A percentile compares a stretch with the other conserved stretches of the same genome.
Evolutionary conservation across 805 yeast species (phyloP).

Genomic region (Candida fluviatilis): DNA sequence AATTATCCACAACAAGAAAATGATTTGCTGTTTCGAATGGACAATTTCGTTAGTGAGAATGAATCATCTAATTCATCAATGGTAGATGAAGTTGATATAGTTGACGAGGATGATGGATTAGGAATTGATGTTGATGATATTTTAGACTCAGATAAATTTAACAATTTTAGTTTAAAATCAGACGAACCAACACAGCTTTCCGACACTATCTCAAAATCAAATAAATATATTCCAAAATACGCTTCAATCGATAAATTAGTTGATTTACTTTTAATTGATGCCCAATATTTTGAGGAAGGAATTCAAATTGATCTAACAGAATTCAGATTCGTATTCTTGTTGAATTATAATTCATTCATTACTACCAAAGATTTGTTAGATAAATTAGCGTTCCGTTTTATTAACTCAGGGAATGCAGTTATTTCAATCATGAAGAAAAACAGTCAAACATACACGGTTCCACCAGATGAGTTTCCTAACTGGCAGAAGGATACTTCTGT

Average conservation of each 20-base stretch:
- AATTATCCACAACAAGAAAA: slow-evolving; percentile 13
- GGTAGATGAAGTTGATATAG: slow-evolving; percentile 27
- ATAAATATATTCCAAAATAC: slow-evolving; percentile 31
- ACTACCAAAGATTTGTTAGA: slow-evolving; percentile 37
- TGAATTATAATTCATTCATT: slow-evolving; percentile 38
- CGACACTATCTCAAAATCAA: neutral
- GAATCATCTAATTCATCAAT: slow-evolving; percentile 13
- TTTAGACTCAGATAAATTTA: slow-evolving; percentile 36
- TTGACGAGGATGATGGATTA: slow-evolving; percentile 34
- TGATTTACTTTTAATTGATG: slow-evolving; percentile 72
- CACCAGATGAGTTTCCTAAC: slow-evolving; percentile 43
- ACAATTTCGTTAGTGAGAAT: slow-evolving; percentile 29
- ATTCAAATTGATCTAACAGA: slow-evolving; percentile 36
- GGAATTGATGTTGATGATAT: slow-evolving; percentile 43
- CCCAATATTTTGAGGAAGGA: slow-evolving; percentile 49
- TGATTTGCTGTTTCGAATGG: slow-evolving; percentile 32
- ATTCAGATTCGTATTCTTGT: slow-evolving; percentile 37
- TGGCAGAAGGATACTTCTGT: slow-evolving; percentile 48
- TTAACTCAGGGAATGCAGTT: slow-evolving; percentile 42
- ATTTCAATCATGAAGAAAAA: slow-evolving; percentile 38
- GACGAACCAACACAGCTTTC: neutral
- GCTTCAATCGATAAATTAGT: slow-evolving; percentile 74
- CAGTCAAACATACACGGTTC: slow-evolving; percentile 12
- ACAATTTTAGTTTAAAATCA: slow-evolving; percentile 21
- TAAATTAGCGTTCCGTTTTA: slow-evolving; percentile 36